Evolutionary conservation across 208 protist genomes (phyloP), one percentile per base, ranked within the genome.

Genomic region (Acanthamoeba royreba): DNA sequence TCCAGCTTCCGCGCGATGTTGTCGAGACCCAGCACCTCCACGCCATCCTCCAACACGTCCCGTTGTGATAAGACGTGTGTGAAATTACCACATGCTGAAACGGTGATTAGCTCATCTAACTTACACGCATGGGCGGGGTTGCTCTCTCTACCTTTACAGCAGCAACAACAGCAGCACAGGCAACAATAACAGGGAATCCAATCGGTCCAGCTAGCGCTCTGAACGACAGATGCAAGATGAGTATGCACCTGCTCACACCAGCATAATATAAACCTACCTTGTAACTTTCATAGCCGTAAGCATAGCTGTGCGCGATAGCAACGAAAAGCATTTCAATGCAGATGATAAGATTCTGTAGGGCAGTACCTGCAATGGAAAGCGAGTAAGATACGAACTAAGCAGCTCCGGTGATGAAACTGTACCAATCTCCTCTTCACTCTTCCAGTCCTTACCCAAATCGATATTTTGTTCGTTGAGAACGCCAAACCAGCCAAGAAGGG

Each of bases 271-370:
- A 58, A 58, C 33, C 33, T 38, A 43, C 81, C 38, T 42, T 55
- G 83, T 49, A 90, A 33, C 33, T 90, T 4, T 90, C 31, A 38
- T 90, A 90, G 47, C 83, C 83, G 42, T 49, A 90, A 33, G 83
- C 83, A 35, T 90, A 90, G 83, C 46, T 90, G 42, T 98, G 97
- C 87, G 98, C 53, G 25, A 98, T 96, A 43, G 97, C 95, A 17
- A 98, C 97, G n/a, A 97, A 95, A 19, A 98, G 88, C 81, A 98
- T 95, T 93, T 98, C 97, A 45, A 97, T 97, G 95, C 97, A 98
- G 95, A 98, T 98, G 74, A 98, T 94, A 0, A 98, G 69, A 91
- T 98, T 97, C 85, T 98, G 96, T 69, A 98, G 97, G 22, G 96
- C 93, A n/a, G 93, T 92, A 53, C 95, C 94, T 42, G 19, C n/a